Evolutionary conservation across 78 protist species (phyloP).

Genomic region (Chrysochromulina parva): DNA sequence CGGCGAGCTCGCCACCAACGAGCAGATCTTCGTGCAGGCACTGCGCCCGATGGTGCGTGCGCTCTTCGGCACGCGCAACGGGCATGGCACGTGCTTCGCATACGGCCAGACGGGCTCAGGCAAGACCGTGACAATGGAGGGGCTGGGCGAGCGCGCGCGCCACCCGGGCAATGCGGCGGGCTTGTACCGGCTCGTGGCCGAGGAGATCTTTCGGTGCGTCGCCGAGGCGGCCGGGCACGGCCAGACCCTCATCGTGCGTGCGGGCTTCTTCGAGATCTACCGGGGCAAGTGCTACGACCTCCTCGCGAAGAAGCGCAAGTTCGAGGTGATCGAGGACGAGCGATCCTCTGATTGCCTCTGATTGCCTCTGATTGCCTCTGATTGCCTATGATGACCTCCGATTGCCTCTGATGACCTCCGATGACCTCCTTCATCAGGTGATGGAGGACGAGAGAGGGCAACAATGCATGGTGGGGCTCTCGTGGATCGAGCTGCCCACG

Average conservation of each 20-base stretch:
- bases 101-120: constrained; percentile 61
- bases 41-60: constrained; percentile 18
- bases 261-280: constrained; percentile 51
- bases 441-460: background rate
- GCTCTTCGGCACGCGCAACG: constrained; percentile 29
- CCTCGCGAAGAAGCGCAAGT: background rate
- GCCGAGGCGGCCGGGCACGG: background rate
- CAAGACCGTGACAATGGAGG: constrained; percentile 50
- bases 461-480: constrained; percentile 27
- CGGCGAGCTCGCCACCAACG: constrained; percentile 68
- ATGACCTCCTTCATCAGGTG: background rate
- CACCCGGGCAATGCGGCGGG: background rate
- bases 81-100: constrained; percentile 40
- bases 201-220: constrained; percentile 26
- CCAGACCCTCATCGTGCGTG: background rate
- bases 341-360: too few species aligned
- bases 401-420: too few species aligned
- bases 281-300: constrained; percentile 44
- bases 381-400: too few species aligned
- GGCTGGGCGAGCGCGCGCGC: background rate
- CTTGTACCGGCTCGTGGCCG: constrained; percentile 6
- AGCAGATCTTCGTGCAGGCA: constrained; percentile 26
- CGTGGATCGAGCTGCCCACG: background rate
- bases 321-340: constrained; percentile 4
- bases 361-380: too few species aligned